Percentiles rank a stretch among this genome's conserved stretches.
Conservation (phyloP, 345 rosid species). For the Pugionium cornutum region DNA sequence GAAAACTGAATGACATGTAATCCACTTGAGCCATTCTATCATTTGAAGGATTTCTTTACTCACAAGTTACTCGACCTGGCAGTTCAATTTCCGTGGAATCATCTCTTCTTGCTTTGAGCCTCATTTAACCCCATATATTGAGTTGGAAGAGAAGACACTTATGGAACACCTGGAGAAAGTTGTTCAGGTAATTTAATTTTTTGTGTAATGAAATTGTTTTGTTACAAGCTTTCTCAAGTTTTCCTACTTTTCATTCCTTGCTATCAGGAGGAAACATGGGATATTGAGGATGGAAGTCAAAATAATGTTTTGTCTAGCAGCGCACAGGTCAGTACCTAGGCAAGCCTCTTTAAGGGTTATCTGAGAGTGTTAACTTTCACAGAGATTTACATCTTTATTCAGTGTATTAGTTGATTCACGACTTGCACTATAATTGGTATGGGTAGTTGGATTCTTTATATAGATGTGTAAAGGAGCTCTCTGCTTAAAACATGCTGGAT, state of each 20-base stretch:
- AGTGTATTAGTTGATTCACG: constrained; percentile 4
- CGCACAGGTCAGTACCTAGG: constrained; percentile 68
- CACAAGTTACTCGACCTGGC: constrained; percentile 40
- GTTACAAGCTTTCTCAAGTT: constrained; percentile 36
- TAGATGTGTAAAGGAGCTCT: constrained; percentile 1
- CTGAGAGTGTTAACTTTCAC: constrained; percentile 24
- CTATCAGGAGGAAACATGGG: constrained; percentile 95
- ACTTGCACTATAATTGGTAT: constrained; percentile 6
- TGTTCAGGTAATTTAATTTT: constrained; percentile 64
- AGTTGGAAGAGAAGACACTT: constrained; percentile 94
- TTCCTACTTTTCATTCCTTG: constrained; percentile 14
- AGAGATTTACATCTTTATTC: constrained; percentile 19
- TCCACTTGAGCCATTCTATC: constrained; percentile 21
- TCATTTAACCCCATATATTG: constrained; percentile 78
- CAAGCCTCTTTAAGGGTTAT: constrained; percentile 13
- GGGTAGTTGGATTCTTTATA: constrained; percentile 19
- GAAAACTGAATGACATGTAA: constrained; percentile 18
- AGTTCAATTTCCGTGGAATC: constrained; percentile 98
- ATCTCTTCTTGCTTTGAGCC: constrained; percentile 98
- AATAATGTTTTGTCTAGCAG: constrained; percentile 92
- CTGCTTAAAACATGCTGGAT: constrained; percentile 19
- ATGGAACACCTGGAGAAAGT: constrained; percentile 97
- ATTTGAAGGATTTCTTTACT: constrained; percentile 21
- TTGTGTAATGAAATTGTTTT: constrained; percentile 13
- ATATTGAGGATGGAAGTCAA: constrained; percentile 92